Conservation (phyloP, 164 flowering plant genomes). For the Vitis rotundifolia region DNA sequence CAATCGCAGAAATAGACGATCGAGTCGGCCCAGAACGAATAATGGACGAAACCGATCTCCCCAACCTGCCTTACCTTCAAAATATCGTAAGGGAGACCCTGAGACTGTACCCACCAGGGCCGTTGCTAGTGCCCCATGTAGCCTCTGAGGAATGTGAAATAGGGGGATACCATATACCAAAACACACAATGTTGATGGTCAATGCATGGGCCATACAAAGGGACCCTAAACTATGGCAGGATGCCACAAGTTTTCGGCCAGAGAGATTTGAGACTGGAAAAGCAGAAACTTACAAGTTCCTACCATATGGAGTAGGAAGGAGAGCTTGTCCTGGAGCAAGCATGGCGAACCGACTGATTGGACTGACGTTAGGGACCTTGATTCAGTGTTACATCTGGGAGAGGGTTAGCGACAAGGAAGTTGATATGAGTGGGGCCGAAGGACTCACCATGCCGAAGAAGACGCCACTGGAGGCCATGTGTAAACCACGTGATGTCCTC, state of each 20-base stretch:
- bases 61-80: constrained; percentile 28
- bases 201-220: constrained; percentile 30
- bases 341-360: constrained; percentile 29
- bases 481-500: constrained; percentile 17
- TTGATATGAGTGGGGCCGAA: constrained; percentile 30
- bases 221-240: constrained; percentile 19
- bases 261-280: constrained; percentile 25
- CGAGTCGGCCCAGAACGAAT: constrained; percentile 14
- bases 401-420: constrained; percentile 19
- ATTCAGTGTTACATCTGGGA: constrained; percentile 51
- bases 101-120: constrained; percentile 27
- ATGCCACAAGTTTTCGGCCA: constrained; percentile 24
- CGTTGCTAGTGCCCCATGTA: constrained; percentile 25
- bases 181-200: constrained; percentile 27
- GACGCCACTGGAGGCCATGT: constrained; percentile 27
- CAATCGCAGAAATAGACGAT: constrained; percentile 14
- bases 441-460: constrained; percentile 33
- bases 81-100: constrained; percentile 28
- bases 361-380: constrained; percentile 23
- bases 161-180: constrained; percentile 25
- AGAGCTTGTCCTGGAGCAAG: constrained; percentile 39
- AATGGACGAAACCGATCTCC: constrained; percentile 27
- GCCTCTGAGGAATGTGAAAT: constrained; percentile 28
- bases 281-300: constrained; percentile 17
- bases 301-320: constrained; percentile 40